A percentile compares a stretch with the other conserved stretches of the same genome.
phyloP scores from a whole-genome alignment of 2,329 filamentous ascomycete species.

The Arthrinium phaeospermum region DNA sequence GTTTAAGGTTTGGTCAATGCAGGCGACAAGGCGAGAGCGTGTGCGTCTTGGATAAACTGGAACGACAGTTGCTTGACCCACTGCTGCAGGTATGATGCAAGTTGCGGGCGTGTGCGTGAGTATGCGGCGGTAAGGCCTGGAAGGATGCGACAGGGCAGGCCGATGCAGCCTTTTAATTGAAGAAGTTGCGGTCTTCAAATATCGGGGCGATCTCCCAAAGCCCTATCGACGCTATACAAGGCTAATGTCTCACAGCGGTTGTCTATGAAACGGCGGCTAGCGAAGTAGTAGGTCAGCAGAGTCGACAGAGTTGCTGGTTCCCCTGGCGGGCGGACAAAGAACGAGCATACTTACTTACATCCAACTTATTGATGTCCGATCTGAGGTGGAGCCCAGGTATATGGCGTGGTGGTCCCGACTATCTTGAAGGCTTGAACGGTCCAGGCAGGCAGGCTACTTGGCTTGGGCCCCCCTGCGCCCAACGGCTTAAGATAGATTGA shows the following conservation, averaged over 20 bases:
- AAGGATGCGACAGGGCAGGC: constrained; percentile 5
- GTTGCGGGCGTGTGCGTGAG: not conserved
- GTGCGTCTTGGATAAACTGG: not conserved
- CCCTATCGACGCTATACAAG: not conserved
- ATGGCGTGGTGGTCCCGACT: not conserved
- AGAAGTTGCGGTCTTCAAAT: not conserved
- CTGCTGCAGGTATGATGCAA: constrained; percentile 10
- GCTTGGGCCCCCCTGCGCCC: constrained; percentile 4
- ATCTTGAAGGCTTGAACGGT: not conserved
- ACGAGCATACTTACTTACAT: constrained; percentile 8
- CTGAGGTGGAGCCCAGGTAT: not conserved
- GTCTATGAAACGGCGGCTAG: constrained; percentile 15
- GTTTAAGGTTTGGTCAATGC: not conserved
- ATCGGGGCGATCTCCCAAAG: not conserved
- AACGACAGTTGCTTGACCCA: not conserved
- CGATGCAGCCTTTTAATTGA: not conserved
- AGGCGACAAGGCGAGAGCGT: not conserved
- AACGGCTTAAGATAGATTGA: constrained; percentile 1
- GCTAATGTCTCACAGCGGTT: not conserved
- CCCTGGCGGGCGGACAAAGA: not conserved
- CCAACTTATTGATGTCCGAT: constrained; percentile 7
- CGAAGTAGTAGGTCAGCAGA: not conserved
- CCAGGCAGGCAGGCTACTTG: not conserved
- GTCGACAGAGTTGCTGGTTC: not conserved
- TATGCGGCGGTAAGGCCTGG: not conserved